Percentiles rank a stretch among this genome's conserved stretches.
Conservation (phyloP, 441 rosid genomes). For the Populus hybrid region DNA sequence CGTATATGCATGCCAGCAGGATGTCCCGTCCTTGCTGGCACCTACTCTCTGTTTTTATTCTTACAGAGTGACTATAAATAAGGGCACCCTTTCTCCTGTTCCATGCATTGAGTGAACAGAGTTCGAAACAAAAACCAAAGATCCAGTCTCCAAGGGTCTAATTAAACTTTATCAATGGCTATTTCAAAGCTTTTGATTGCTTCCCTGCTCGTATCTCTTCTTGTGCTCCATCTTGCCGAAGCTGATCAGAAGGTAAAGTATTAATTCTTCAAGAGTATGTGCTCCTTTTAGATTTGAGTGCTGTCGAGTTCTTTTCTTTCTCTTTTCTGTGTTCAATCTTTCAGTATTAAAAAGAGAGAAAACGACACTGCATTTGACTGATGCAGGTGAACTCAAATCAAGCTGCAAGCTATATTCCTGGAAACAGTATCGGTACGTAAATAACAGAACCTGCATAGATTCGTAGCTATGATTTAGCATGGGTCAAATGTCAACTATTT, state of each 20-base stretch:
- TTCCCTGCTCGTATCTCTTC: conserved; percentile 48
- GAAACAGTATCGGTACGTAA: background rate
- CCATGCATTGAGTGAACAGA: background rate
- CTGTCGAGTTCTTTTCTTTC: background rate
- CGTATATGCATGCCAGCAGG: background rate
- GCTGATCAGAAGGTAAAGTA: conserved; percentile 38
- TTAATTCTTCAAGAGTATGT: background rate
- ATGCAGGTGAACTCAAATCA: background rate
- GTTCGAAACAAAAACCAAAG: too few species aligned
- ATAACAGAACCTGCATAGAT: background rate
- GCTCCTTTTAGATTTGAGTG: background rate
- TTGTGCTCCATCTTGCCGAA: conserved; percentile 40
- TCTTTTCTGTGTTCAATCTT: background rate
- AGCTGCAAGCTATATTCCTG: background rate
- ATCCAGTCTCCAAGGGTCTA: background rate
- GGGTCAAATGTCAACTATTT: too few species aligned
- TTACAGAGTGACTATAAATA: background rate
- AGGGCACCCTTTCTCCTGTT: background rate
- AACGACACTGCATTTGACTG: background rate
- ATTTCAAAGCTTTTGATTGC: conserved; percentile 40
- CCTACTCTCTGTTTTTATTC: background rate
- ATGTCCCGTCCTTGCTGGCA: background rate
- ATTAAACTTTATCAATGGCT: conserved; percentile 35
- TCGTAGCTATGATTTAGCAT: too few species aligned
- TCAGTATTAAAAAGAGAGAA: background rate